These are phyloP conservation scores for Syncephalastrum contaminatum DNA, from an alignment of 371 early-diverging fungal genomes.

Conservation along the genomic window DNA sequence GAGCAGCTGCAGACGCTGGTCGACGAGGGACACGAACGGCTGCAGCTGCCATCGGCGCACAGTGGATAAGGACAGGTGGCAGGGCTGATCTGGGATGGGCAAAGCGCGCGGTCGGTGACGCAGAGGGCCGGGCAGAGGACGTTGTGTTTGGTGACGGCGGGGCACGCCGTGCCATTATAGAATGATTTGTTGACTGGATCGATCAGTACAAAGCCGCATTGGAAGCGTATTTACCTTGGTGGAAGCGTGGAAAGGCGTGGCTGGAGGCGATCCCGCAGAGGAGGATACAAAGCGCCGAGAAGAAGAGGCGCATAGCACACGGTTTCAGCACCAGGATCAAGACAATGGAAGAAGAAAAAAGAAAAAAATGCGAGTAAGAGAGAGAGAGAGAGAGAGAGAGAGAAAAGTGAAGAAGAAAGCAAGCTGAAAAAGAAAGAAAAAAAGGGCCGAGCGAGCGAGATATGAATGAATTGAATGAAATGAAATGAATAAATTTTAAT, in stretches of 20 bases:
- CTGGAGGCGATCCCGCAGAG: conserved; percentile 2
- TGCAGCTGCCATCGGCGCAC: conserved; percentile 30
- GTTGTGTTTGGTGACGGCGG: conserved; percentile 19
- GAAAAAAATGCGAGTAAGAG: not conserved
- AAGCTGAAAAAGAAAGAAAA: conserved; percentile 2
- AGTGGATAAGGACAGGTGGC: conserved; percentile 17
- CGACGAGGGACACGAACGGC: conserved; percentile 6
- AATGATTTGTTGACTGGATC: conserved; percentile 24
- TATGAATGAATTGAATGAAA: not conserved
- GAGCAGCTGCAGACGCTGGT: conserved; percentile 20
- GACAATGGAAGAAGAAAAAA: not conserved
- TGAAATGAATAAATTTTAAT: not conserved
- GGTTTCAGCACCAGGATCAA: not conserved
- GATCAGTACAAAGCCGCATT: not conserved
- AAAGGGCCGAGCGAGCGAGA: conserved; percentile 2
- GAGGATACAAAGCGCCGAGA: not conserved
- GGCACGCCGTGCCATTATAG: conserved; percentile 33
- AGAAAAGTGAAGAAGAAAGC: conserved; percentile 3
- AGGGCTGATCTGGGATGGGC: conserved; percentile 17
- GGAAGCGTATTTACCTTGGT: conserved; percentile 16
- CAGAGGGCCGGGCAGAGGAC: conserved; percentile 28
- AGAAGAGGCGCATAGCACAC: not conserved
- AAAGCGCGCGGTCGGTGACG: conserved; percentile 12
- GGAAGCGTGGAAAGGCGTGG: conserved; percentile 25
- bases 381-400: conserved; percentile 1